These are phyloP conservation scores for Striga hermonthica DNA, from an alignment of 305 asterid species.

Conservation along the genomic window DNA sequence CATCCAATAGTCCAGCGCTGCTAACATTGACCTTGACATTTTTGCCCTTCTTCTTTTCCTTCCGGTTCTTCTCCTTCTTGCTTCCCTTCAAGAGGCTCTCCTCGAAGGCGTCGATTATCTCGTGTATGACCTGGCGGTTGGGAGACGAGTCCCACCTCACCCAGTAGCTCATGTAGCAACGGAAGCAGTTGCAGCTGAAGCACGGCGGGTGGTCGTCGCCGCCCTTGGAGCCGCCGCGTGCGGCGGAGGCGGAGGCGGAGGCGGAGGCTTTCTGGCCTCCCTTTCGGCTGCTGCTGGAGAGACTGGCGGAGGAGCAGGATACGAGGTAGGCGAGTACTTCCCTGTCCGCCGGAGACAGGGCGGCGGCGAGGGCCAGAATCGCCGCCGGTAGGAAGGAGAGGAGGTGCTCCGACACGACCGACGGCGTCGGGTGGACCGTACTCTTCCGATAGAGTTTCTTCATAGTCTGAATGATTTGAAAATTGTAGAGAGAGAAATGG, in stretches of 20 bases:
- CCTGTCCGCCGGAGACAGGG: slow-evolving; percentile 54
- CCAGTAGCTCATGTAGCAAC: slow-evolving; percentile 86
- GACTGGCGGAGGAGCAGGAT: slow-evolving; percentile 47
- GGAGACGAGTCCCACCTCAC: slow-evolving; percentile 84
- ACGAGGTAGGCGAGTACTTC: slow-evolving; percentile 64
- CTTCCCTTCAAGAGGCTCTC: slow-evolving; percentile 42
- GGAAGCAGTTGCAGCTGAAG: slow-evolving; percentile 72
- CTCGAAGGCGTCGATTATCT: slow-evolving; percentile 77
- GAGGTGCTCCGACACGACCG: slow-evolving; percentile 51
- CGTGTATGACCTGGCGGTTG: slow-evolving; percentile 77
- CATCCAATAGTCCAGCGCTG: slow-evolving; percentile 26
- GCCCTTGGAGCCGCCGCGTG: slow-evolving; percentile 28
- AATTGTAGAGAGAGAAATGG: slow-evolving; percentile 2
- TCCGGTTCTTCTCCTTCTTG: slow-evolving; percentile 47
- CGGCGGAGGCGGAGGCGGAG: background rate
- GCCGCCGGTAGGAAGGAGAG: slow-evolving; percentile 68
- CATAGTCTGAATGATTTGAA: slow-evolving; percentile 34
- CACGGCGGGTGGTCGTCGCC: slow-evolving; percentile 48
- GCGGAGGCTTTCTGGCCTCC: slow-evolving; percentile 31
- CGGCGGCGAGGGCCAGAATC: slow-evolving; percentile 45
- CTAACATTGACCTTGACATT: slow-evolving; percentile 25
- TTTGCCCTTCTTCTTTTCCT: slow-evolving; percentile 52
- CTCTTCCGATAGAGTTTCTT: slow-evolving; percentile 58
- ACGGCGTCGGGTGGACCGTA: slow-evolving; percentile 56
- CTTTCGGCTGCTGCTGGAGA: slow-evolving; percentile 35